These are phyloP conservation scores for Geotrichum aggregatum DNA, from an alignment of 1,139 yeast species.

Conservation along the genomic window DNA sequence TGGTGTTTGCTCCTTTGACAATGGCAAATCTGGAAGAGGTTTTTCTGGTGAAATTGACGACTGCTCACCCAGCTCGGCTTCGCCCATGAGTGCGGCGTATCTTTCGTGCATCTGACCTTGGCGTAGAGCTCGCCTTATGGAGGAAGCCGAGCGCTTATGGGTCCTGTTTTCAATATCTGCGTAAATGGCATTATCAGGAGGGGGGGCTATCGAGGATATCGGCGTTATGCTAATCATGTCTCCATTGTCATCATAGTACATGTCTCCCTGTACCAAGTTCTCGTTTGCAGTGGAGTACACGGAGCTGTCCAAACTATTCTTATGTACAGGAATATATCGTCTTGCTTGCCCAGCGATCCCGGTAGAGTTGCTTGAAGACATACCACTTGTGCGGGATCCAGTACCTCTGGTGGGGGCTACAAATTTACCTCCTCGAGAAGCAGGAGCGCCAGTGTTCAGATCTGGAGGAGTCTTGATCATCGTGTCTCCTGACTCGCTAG, in stretches of 20 bases:
- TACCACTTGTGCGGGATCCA: background rate
- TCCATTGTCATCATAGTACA: slow-evolving; percentile 1
- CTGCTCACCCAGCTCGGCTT: background rate
- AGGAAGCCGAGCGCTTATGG: slow-evolving; percentile 13
- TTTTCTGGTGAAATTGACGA: no score
- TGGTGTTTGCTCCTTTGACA: background rate
- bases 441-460: background rate
- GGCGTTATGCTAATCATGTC: slow-evolving; percentile 12
- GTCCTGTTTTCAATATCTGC: background rate
- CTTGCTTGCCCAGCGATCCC: background rate
- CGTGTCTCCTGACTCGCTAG: background rate
- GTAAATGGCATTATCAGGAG: background rate
- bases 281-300: background rate
- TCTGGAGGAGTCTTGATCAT: background rate
- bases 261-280: background rate
- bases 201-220: background rate
- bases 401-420: background rate
- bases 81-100: slow-evolving; percentile 22
- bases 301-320: background rate
- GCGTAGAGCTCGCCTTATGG: slow-evolving; percentile 22
- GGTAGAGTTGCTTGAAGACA: background rate
- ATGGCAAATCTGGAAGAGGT: no score
- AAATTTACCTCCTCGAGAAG: background rate
- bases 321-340: background rate
- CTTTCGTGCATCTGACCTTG: slow-evolving; percentile 22